These are phyloP conservation scores for Bolboschoenoplectus hybrid DNA, from an alignment of 202 grass and related monocot genomes.

Conservation along the genomic window DNA sequence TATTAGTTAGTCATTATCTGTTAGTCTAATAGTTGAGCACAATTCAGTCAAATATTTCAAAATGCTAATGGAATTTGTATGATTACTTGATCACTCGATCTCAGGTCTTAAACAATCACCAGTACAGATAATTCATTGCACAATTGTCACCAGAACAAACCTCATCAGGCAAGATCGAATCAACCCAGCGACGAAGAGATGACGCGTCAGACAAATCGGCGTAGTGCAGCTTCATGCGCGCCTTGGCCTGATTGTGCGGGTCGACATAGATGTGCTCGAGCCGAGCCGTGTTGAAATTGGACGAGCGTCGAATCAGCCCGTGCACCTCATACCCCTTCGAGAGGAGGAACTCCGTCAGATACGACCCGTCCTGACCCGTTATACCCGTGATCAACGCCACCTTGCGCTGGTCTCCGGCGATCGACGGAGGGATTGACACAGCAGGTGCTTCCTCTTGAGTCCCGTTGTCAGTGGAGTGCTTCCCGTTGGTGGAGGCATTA, in stretches of 20 bases:
- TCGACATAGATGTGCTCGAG: constrained; percentile 96
- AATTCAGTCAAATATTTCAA: background rate
- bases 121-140: background rate
- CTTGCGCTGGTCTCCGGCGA: constrained; percentile 56
- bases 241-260: constrained; percentile 62
- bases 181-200: constrained; percentile 85
- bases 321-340: constrained; percentile 94
- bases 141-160: constrained; percentile 11
- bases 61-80: background rate
- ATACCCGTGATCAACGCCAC: constrained; percentile 88
- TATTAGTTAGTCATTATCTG: background rate
- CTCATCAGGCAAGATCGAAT: constrained; percentile 85
- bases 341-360: constrained; percentile 87
- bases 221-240: constrained; percentile 89
- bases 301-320: constrained; percentile 92
- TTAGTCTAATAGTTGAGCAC: background rate
- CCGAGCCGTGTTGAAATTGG: constrained; percentile 95
- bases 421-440: constrained; percentile 45
- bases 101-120: background rate
- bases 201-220: constrained; percentile 95
- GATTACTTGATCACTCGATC: background rate
- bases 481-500: constrained; percentile 36
- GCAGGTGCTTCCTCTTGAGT: background rate
- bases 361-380: constrained; percentile 95
- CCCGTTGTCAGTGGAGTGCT: constrained; percentile 42